Conservation (phyloP, 495 filamentous ascomycete species). For the Letharia lupina region DNA sequence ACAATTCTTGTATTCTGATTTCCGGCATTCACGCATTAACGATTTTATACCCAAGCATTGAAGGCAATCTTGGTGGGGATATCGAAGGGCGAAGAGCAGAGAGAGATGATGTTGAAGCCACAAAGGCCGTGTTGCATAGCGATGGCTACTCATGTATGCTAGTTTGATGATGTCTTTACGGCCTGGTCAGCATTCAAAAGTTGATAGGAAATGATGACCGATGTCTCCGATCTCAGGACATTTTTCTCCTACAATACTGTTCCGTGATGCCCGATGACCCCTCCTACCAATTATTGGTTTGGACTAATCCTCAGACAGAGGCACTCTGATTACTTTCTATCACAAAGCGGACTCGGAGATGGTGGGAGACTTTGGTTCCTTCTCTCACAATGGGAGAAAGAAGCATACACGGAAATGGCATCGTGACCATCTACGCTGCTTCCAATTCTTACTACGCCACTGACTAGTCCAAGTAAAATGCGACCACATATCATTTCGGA, state of each 20-base stretch:
- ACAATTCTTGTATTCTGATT: conserved; percentile 15
- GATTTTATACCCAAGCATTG: conserved; percentile 20
- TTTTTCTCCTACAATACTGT: neutral
- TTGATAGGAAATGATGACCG: conserved; percentile 9
- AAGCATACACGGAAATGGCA: neutral
- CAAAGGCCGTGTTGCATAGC: conserved; percentile 18
- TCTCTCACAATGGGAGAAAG: neutral
- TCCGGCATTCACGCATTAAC: conserved; percentile 9
- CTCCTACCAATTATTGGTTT: neutral
- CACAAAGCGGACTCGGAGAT: neutral
- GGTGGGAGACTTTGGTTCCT: neutral
- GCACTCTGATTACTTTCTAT: neutral
- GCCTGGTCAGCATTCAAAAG: conserved; percentile 15
- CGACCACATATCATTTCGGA: too few relatives aligned
- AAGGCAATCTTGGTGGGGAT: conserved; percentile 18
- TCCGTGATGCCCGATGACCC: neutral
- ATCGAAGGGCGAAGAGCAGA: conserved; percentile 13
- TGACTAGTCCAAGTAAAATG: too few relatives aligned
- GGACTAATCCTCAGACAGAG: neutral
- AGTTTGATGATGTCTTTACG: conserved; percentile 13
- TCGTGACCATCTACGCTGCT: neutral
- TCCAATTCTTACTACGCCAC: too few relatives aligned
- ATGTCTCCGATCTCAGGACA: neutral
- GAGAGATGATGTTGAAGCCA: neutral
- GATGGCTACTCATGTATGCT: conserved; percentile 15